These are phyloP conservation scores for Sutorius australiensis DNA, from an alignment of 768 basidiomycete genomes.

Conservation along the genomic window DNA sequence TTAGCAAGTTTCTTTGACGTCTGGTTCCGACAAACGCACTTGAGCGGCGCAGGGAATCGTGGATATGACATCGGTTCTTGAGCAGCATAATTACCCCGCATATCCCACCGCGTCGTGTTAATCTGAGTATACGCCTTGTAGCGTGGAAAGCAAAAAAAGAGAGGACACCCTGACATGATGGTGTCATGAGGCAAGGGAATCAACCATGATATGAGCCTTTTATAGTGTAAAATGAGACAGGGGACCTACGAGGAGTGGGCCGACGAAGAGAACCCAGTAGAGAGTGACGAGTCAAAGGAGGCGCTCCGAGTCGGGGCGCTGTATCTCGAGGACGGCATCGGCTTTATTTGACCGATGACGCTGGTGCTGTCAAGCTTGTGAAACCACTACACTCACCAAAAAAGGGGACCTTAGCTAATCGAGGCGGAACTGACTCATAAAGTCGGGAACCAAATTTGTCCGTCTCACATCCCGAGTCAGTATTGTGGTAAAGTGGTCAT, in stretches of 20 bases:
- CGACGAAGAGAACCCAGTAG: conserved; percentile 25
- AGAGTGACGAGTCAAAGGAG: conserved; percentile 16
- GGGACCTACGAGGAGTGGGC: conserved; percentile 19
- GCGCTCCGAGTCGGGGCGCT: conserved; percentile 13
- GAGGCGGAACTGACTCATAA: conserved; percentile 1
- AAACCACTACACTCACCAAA: conserved; percentile 14
- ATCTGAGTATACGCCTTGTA: conserved; percentile 33
- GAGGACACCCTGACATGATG: conserved; percentile 31
- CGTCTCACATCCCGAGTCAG: not conserved
- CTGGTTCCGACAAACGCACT: conserved; percentile 14
- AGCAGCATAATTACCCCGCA: conserved; percentile 13
- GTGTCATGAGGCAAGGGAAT: conserved; percentile 6
- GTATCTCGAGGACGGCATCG: conserved; percentile 21
- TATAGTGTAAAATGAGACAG: conserved; percentile 21
- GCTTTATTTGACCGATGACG: conserved; percentile 30
- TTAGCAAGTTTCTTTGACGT: not conserved
- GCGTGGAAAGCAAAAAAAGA: conserved; percentile 31
- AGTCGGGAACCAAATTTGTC: not conserved
- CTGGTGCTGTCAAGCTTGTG: conserved; percentile 2
- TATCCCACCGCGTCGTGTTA: conserved; percentile 30
- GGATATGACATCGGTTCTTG: conserved; percentile 13
- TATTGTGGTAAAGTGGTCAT: not conserved
- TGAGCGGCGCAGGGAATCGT: conserved; percentile 11
- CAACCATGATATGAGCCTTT: conserved; percentile 10
- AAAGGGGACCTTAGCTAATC: conserved; percentile 18